Conservation (phyloP, 768 basidiomycete genomes). For the Suillus weaverae region DNA sequence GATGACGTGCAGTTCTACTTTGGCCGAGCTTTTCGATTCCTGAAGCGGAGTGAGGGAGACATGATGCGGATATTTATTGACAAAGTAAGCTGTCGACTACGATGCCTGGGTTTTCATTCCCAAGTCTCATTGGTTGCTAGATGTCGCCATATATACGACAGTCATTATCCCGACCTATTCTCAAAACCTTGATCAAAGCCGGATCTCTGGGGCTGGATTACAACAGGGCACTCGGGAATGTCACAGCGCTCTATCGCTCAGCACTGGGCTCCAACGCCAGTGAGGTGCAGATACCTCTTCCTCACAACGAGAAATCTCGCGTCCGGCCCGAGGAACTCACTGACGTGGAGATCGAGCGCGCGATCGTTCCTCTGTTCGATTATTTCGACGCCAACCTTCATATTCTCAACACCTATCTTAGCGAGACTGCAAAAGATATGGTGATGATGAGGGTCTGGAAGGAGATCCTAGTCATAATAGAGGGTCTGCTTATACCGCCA, state of each 20-base stretch:
- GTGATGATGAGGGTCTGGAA: conserved; percentile 97
- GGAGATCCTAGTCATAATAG: conserved; percentile 84
- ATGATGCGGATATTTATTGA: conserved; percentile 97
- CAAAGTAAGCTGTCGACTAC: conserved; percentile 57
- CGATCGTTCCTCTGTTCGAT: conserved; percentile 89
- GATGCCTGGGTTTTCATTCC: background rate
- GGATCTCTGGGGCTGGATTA: conserved; percentile 65
- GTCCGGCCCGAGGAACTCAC: conserved; percentile 77
- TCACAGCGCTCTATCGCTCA: conserved; percentile 81
- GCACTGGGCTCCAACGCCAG: conserved; percentile 63
- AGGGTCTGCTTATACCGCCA: conserved; percentile 87
- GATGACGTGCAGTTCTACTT: conserved; percentile 98
- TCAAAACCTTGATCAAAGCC: conserved; percentile 77
- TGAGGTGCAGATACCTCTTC: conserved; percentile 79
- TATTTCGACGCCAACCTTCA: conserved; percentile 94
- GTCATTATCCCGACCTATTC: conserved; percentile 71
- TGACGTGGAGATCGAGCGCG: conserved; percentile 92
- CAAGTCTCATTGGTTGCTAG: conserved; percentile 39
- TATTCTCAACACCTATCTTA: conserved; percentile 85
- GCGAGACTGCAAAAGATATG: conserved; percentile 81
- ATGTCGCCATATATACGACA: conserved; percentile 94
- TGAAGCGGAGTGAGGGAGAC: conserved; percentile 92
- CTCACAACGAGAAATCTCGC: conserved; percentile 73
- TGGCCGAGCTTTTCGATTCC: conserved; percentile 88
- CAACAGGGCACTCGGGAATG: conserved; percentile 84